These are phyloP conservation scores for Achaetomium macrosporum DNA, from an alignment of 2,329 filamentous ascomycete genomes.

Conservation along the genomic window DNA sequence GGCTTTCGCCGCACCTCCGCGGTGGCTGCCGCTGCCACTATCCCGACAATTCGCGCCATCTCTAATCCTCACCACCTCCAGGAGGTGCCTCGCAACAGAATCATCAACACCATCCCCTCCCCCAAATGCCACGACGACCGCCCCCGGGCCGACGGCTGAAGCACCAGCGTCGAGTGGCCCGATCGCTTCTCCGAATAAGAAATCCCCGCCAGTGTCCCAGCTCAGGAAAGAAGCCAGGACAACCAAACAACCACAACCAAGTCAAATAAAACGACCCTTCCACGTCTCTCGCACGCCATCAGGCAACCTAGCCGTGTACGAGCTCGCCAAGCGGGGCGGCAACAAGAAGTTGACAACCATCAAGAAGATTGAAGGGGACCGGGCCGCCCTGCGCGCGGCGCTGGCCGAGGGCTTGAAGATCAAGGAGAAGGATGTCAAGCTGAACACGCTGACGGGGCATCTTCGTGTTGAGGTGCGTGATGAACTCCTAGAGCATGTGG, in stretches of 20 bases:
- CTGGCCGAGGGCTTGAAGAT: conserved; percentile 55
- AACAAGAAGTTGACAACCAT: conserved; percentile 69
- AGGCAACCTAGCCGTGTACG: conserved; percentile 72
- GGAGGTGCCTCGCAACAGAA: conserved; percentile 8
- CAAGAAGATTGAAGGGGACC: conserved; percentile 73
- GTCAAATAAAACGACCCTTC: conserved; percentile 40
- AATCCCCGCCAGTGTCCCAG: neutral
- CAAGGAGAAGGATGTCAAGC: conserved; percentile 44
- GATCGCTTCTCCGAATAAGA: no score
- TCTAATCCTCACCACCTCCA: conserved; percentile 1
- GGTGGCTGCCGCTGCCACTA: neutral
- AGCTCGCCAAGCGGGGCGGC: conserved; percentile 65
- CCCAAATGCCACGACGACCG: neutral
- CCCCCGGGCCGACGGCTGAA: neutral
- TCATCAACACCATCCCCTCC: neutral
- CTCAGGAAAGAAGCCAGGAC: neutral
- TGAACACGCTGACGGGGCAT: conserved; percentile 62
- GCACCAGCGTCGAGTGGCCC: no score
- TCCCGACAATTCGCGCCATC: neutral
- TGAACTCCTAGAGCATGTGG: neutral
- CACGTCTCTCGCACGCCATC: conserved; percentile 65
- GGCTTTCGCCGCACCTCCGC: conserved; percentile 8
- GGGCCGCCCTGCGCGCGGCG: conserved; percentile 56
- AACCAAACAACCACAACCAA: neutral
- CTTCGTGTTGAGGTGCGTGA: conserved; percentile 64